Conservation (phyloP, 1,284 basidiomycete species). For the Wolfiporia cocos region DNA sequence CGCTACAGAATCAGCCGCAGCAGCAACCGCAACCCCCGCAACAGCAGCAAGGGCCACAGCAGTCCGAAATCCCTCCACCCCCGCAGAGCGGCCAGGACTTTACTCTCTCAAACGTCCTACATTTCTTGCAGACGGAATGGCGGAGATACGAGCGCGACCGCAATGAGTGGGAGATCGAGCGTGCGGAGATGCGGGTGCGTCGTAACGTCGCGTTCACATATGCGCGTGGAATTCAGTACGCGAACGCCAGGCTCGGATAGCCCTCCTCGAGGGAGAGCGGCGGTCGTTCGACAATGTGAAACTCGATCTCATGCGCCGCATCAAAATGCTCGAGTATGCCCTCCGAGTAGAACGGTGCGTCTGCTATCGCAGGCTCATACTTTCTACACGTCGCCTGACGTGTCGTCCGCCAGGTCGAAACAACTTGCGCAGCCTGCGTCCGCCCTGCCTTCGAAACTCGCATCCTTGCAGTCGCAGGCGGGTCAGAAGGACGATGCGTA, state of each 20-base stretch:
- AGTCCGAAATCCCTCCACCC: constrained; percentile 59
- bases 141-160: constrained; percentile 93
- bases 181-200: constrained; percentile 93
- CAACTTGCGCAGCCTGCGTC: constrained; percentile 57
- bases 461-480: constrained; percentile 48
- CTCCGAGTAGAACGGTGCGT: constrained; percentile 88
- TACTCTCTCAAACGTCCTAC: constrained; percentile 91
- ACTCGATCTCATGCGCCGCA: constrained; percentile 90
- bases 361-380: constrained; percentile 16
- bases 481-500: constrained; percentile 59
- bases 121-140: constrained; percentile 98
- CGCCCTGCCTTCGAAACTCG: constrained; percentile 54
- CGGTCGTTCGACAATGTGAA: constrained; percentile 96
- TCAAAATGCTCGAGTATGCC: constrained; percentile 99
- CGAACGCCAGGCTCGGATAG: constrained; percentile 77
- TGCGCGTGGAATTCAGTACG: constrained; percentile 14
- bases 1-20: constrained; percentile 37
- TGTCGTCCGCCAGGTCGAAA: constrained; percentile 59
- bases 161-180: constrained; percentile 99
- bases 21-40: constrained; percentile 41
- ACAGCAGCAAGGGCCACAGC: constrained; percentile 49
- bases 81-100: constrained; percentile 83
- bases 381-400: constrained; percentile 23
- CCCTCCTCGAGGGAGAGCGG: constrained; percentile 94
- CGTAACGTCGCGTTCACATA: constrained; percentile 22